These are phyloP conservation scores for Ogataea pilisensis DNA, from an alignment of 805 yeast genomes.

Conservation along the genomic window DNA sequence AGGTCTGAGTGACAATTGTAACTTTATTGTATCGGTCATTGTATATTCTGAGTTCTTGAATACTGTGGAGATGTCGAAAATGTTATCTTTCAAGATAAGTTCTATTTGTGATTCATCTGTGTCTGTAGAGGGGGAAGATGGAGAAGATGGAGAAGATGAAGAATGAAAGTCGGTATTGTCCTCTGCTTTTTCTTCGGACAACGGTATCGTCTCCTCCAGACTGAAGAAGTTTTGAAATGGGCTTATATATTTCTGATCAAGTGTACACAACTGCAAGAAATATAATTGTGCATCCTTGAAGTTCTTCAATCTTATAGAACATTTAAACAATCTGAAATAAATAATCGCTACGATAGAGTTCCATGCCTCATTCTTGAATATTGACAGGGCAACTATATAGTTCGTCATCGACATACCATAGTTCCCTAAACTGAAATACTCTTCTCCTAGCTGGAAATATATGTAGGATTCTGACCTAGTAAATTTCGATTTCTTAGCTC, in stretches of 20 bases:
- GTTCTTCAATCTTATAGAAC: constrained; percentile 32
- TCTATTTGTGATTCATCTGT: not conserved
- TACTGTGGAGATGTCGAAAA: constrained; percentile 17
- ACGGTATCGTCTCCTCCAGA: not conserved
- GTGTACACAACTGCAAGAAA: constrained; percentile 30
- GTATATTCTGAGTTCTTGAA: constrained; percentile 16
- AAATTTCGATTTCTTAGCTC: constrained; percentile 32
- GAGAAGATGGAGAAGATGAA: not conserved
- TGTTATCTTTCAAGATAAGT: constrained; percentile 14
- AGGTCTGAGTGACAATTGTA: constrained; percentile 33
- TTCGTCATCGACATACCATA: constrained; percentile 40
- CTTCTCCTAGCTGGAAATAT: constrained; percentile 50
- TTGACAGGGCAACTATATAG: constrained; percentile 35
- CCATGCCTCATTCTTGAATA: constrained; percentile 42
- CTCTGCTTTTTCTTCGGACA: constrained; percentile 1
- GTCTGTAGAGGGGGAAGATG: not conserved
- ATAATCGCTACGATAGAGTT: constrained; percentile 28
- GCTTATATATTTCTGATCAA: constrained; percentile 12
- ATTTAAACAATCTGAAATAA: constrained; percentile 35
- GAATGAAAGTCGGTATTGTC: too few relatives aligned
- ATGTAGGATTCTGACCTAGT: constrained; percentile 39
- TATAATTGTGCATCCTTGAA: constrained; percentile 31
- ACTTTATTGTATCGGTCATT: constrained; percentile 17
- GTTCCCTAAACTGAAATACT: constrained; percentile 29
- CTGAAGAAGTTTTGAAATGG: constrained; percentile 5